These are phyloP conservation scores for Tritrichomonas foetus DNA, from an alignment of 208 protist genomes.

Conservation along the genomic window DNA sequence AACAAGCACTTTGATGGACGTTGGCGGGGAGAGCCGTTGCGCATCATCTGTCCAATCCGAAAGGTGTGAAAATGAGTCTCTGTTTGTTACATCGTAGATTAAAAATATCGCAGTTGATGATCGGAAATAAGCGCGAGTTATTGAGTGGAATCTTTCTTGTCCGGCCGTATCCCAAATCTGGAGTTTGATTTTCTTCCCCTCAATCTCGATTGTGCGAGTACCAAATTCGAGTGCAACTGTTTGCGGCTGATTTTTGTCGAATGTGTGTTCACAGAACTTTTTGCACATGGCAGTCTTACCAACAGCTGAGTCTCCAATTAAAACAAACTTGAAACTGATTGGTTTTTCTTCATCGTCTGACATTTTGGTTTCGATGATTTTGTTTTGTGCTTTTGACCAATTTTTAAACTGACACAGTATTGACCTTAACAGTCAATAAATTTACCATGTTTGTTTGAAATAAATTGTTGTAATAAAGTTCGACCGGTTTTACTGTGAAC, in stretches of 20 bases:
- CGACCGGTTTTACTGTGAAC: too few species aligned
- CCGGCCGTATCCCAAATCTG: conserved; percentile 3
- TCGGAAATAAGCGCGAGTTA: neutral
- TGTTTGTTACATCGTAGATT: conserved; percentile 15
- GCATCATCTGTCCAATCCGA: neutral
- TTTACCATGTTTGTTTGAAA: too few species aligned
- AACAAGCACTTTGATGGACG: conserved; percentile 12
- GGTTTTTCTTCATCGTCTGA: too few species aligned
- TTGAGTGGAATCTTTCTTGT: neutral
- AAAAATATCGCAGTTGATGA: neutral
- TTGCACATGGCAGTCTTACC: conserved; percentile 33
- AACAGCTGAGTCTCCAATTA: conserved; percentile 1
- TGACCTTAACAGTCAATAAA: too few species aligned
- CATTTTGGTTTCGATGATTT: too few species aligned
- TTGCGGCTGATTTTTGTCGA: neutral
- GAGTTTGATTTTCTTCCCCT: neutral
- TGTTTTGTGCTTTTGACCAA: too few species aligned
- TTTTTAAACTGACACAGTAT: too few species aligned
- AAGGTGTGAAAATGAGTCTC: conserved; percentile 14
- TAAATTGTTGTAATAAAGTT: too few species aligned
- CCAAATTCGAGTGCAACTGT: neutral
- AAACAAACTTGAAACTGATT: conserved; percentile 4
- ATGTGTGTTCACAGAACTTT: neutral
- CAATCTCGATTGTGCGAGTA: neutral
- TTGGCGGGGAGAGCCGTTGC: neutral